Evolutionary conservation across 208 protist species (phyloP), one percentile per base, ranked within the genome.

Genomic region (Trypanosoma mega): DNA sequence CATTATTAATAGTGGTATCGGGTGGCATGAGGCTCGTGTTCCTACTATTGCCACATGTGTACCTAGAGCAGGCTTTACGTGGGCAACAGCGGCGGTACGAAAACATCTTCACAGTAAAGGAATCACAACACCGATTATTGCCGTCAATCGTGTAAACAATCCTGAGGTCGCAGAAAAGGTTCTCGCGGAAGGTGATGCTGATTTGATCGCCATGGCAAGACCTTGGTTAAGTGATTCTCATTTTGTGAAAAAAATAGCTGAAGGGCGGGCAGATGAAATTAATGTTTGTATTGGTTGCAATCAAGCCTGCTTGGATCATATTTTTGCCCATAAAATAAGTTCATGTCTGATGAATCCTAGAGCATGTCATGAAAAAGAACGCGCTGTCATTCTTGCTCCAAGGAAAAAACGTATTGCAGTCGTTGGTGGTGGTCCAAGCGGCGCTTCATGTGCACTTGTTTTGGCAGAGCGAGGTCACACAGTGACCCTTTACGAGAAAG

Each of bases 241-340:
- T 56, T 87, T 92, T 62, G 80, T 93, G 6, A 72, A 67, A 54
- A 92, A 92, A 68, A 68, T 73, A 0, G 53, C 34, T 18, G 62
- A 71, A 29, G 84, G 81, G 27, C 53, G 74, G 34, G 63, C 55
- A 50, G 68, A 77, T n/a, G 57, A 75, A 53, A 92, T 96, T 57
- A 96, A 96, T 76, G 85, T 87, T 11, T 96, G 89, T 81, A 96
- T 96, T 56, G 89, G 58, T 11, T 96, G 89, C 70, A 96, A 93
- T 62, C 84, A 96, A 70, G 89, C 89, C 14, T 96, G 89, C 49
- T 66, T 96, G 12, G 89, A 93, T 69, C 77, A 91, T 73, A 90
- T 70, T 46, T 93, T 96, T 62, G 36, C 34, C 24, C 50, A 52
- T 41, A 53, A 63, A 31, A 53, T 57, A 6, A 66, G 77, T 14